Percentiles rank a stretch among this genome's conserved stretches.
phyloP scores from a whole-genome alignment of 768 basidiomycete genomes.

The Trametes sanguinea region DNA sequence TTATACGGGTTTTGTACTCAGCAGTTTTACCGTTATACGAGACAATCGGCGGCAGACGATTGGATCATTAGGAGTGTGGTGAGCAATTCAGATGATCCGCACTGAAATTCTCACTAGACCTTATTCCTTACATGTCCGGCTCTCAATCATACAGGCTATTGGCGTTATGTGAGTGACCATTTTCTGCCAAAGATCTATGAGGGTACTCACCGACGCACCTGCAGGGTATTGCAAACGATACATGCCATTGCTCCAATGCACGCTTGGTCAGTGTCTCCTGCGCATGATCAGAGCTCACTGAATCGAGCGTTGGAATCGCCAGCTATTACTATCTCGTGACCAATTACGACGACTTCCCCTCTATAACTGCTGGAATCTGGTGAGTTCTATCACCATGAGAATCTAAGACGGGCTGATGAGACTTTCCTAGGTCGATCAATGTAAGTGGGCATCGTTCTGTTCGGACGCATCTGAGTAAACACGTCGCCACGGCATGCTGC shows the following conservation, averaged over 20 bases:
- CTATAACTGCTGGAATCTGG: neutral
- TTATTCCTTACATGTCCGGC: no score
- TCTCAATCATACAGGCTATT: neutral
- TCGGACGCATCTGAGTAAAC: no score
- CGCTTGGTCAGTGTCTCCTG: neutral
- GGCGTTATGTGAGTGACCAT: neutral
- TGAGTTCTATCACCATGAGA: neutral
- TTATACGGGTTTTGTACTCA: neutral
- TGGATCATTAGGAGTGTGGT: neutral
- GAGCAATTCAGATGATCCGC: no score
- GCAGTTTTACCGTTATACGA: neutral
- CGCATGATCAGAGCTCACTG: neutral
- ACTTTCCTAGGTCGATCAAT: neutral
- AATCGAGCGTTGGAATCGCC: neutral
- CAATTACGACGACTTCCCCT: neutral
- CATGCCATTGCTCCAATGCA: neutral
- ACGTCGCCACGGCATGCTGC: no score
- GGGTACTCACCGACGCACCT: no score
- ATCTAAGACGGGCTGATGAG: no score
- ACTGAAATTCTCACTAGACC: no score
- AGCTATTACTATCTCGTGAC: conserved; percentile 7
- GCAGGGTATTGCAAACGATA: neutral
- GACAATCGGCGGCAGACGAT: neutral
- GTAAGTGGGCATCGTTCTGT: neutral
- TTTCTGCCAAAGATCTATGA: neutral